These are phyloP conservation scores for Malus sylvestris DNA, from an alignment of 306 rosid species.

Conservation along the genomic window DNA sequence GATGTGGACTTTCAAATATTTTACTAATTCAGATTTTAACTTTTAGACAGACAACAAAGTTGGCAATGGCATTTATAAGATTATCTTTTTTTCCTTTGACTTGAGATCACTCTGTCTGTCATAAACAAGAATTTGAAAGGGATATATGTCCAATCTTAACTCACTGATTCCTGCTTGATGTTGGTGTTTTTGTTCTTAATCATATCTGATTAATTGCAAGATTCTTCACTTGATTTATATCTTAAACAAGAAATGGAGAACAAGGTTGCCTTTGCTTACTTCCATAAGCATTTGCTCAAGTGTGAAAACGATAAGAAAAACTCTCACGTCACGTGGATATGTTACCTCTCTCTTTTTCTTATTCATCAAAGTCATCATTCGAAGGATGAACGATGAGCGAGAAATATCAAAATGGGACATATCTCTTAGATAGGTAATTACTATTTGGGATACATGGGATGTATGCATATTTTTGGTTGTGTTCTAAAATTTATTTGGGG, in stretches of 20 bases:
- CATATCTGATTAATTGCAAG: not conserved
- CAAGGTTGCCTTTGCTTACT: not conserved
- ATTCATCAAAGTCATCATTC: no score
- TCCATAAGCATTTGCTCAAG: not conserved
- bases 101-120: not conserved
- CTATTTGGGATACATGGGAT: conserved; percentile 22
- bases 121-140: not conserved
- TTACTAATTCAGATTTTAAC: not conserved
- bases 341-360: no score
- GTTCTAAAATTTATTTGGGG: not conserved
- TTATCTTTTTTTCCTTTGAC: not conserved
- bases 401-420: not conserved
- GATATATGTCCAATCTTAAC: not conserved
- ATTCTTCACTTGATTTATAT: not conserved
- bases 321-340: no score
- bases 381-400: not conserved
- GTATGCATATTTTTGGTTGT: no score
- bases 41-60: not conserved
- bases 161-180: not conserved
- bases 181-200: not conserved
- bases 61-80: not conserved
- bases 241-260: not conserved
- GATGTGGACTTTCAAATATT: not conserved
- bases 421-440: not conserved
- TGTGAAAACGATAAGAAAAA: not conserved